phyloP scores from a whole-genome alignment of 1,284 basidiomycete species.

The Ceratobasidium theobromae region DNA sequence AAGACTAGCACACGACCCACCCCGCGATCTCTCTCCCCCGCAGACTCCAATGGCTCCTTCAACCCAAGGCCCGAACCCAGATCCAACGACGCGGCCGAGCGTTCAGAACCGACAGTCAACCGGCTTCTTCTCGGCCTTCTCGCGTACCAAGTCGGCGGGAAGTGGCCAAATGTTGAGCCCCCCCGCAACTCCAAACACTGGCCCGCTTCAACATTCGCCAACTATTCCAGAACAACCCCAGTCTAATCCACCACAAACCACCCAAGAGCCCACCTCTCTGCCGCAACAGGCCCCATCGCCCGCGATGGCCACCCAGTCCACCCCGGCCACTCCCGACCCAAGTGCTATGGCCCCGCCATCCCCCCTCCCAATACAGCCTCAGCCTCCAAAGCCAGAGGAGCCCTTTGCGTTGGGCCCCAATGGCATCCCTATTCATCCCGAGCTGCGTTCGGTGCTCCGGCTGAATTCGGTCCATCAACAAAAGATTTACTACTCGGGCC shows the following conservation, averaged over 20 bases:
- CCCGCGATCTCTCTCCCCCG: conserved; percentile 18
- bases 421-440: conserved; percentile 57
- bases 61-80: not conserved
- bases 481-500: conserved; percentile 80
- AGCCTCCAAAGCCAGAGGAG: not conserved
- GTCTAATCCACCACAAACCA: not conserved
- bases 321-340: conserved; percentile 4
- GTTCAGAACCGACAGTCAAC: conserved; percentile 29
- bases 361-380: not conserved
- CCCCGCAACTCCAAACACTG: conserved; percentile 4
- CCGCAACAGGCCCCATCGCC: conserved; percentile 1
- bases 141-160: conserved; percentile 20
- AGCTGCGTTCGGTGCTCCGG: conserved; percentile 72
- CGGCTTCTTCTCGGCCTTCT: conserved; percentile 29
- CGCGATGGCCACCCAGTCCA: not conserved
- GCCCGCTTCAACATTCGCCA: not conserved
- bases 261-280: not conserved
- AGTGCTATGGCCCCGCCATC: not conserved
- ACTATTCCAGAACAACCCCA: not conserved
- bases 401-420: conserved; percentile 23
- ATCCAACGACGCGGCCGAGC: not conserved
- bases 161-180: conserved; percentile 19
- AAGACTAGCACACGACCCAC: not conserved
- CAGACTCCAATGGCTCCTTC: not conserved
- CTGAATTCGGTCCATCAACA: conserved; percentile 68